These are phyloP conservation scores for Brassica balearica DNA, from an alignment of 441 rosid genomes.

Conservation along the genomic window DNA sequence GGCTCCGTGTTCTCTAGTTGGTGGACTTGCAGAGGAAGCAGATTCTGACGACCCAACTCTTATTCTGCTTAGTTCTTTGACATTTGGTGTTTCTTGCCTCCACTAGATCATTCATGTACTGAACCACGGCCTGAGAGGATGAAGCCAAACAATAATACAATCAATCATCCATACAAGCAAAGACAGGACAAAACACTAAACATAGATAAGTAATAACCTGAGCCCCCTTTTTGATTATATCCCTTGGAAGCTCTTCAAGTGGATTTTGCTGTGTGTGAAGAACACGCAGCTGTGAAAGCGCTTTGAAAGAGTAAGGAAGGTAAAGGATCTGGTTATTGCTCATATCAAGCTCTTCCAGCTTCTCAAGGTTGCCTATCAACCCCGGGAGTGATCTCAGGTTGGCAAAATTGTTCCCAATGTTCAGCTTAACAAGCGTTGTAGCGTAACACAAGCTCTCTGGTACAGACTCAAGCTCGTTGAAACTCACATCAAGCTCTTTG, in stretches of 20 bases:
- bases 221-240: constrained; percentile 79
- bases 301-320: constrained; percentile 88
- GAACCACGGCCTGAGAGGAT: constrained; percentile 49
- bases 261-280: constrained; percentile 78
- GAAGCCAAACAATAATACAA: not conserved
- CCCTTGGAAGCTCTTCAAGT: constrained; percentile 86
- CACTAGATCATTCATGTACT: constrained; percentile 75
- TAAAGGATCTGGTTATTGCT: constrained; percentile 94
- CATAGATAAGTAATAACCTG: constrained; percentile 59
- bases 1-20: constrained; percentile 76
- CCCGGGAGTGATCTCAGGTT: constrained; percentile 81
- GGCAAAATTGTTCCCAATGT: constrained; percentile 93
- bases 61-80: constrained; percentile 68
- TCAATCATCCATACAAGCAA: constrained; percentile 15
- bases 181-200: not conserved
- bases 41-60: constrained; percentile 79
- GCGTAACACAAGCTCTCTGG: constrained; percentile 97
- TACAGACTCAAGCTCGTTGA: constrained; percentile 96
- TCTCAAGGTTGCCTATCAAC: constrained; percentile 93
- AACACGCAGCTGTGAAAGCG: constrained; percentile 68
- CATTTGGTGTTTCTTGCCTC: constrained; percentile 64
- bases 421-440: constrained; percentile 83
- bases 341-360: constrained; percentile 90
- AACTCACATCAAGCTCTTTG: constrained; percentile 90
- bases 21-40: constrained; percentile 74